Base-by-base conservation (phyloP, 106 monocot genomes). In the Dactylorhiza incarnata region DNA sequence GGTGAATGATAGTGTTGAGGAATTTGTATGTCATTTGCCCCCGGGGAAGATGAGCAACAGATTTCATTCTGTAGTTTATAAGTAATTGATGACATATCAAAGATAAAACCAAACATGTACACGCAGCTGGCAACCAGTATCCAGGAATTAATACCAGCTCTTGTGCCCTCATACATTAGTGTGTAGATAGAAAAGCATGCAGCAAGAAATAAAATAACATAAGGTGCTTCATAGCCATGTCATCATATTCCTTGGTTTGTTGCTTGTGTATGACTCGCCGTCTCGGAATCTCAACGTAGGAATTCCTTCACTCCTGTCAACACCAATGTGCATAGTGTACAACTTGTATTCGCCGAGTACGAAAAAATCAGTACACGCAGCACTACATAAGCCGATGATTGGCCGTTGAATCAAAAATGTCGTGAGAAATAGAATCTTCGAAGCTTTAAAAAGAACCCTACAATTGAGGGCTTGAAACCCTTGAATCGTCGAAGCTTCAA, bases 91-190 rank as follows among this genome's bases (percentile, higher is more conserved):
- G 93, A 81, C 93, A 97, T 93, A 97, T 97, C 93, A 97, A 91
- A n/a, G 47, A 93, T 97, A 89, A 97, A 97, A 51, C 96, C 96
- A 83, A 96, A 96, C 96, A 96, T 96, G 85, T 96, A 91, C 17
- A 96, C 96, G 71, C 93, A 93, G 83, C 87, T 93, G 12, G 96
- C 87, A 62, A 89, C 81, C 74, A 96, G 83, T 78, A 96, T 96
- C 96, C 96, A 96, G 48, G 96, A 96, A 82, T 96, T n/a, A n/a
- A n/a, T n/a, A 96, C 96, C 96, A 96, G 84, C 93, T 91, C 82
- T 83, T 96, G 76, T 96, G 96, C 22, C 74, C 77, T 93, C 85
- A 68, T 96, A 96, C 84, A 80, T 91, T 14, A 96, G 93, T 24
- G 96, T 93, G 78, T 96, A 96, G 44, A 87, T 52, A 20, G 96